Conservation (phyloP, 2,329 filamentous ascomycete species). For the Ophiognomonia clavigignenti-juglandacearum region DNA sequence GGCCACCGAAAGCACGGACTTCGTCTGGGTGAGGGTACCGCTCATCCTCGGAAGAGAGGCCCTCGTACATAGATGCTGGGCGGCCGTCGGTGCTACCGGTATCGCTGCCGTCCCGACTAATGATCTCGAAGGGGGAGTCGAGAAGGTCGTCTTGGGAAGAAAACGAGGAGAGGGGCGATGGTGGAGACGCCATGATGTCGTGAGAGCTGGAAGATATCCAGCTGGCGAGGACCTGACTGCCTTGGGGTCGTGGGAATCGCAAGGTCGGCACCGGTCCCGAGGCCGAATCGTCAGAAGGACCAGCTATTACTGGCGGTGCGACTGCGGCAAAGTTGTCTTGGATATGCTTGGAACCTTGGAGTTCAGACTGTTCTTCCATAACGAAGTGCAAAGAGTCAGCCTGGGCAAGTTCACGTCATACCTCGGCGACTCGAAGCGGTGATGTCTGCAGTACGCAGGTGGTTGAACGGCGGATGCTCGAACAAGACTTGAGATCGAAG, state of each 20-base stretch:
- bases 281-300: slow-evolving; percentile 13
- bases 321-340: slow-evolving; percentile 16
- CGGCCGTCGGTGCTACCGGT: slow-evolving; percentile 47
- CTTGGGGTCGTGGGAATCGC: slow-evolving; percentile 52
- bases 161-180: slow-evolving; percentile 5
- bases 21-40: slow-evolving; percentile 40
- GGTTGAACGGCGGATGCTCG: not conserved
- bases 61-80: slow-evolving; percentile 17
- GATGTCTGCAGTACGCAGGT: too few relatives aligned
- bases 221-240: slow-evolving; percentile 51
- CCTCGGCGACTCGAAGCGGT: slow-evolving; percentile 24
- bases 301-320: slow-evolving; percentile 19
- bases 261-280: slow-evolving; percentile 38
- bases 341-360: slow-evolving; percentile 13
- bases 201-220: slow-evolving; percentile 55
- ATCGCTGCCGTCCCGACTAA: slow-evolving; percentile 41
- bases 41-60: slow-evolving; percentile 10
- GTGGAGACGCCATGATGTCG: slow-evolving; percentile 48
- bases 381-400: slow-evolving; percentile 35
- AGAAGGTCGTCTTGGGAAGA: slow-evolving; percentile 35
- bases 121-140: slow-evolving; percentile 54
- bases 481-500: not conserved
- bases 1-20: slow-evolving; percentile 46
- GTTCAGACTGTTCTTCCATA: slow-evolving; percentile 45
- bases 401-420: slow-evolving; percentile 31